Evolutionary conservation across 2,329 filamentous ascomycete genomes (phyloP), one percentile per base, ranked within the genome.

Genomic region (Cladosporium oxysporum): DNA sequence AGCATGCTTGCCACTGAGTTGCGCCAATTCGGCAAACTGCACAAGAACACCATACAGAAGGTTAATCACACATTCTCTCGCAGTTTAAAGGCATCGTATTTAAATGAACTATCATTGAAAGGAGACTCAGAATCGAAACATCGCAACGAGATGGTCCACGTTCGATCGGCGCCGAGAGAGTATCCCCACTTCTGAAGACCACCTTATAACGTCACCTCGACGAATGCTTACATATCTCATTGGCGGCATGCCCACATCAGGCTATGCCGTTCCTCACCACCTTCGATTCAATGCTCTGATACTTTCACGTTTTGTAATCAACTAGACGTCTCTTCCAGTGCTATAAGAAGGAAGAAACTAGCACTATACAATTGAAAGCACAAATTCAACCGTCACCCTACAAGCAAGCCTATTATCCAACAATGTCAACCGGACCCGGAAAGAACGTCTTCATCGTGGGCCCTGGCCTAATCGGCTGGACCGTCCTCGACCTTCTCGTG

Each of bases 391-490:
- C 8, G 21, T 52, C 49, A 18, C 16, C 7, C 26, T 87, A 67
- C 81, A 87, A 69, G 5, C 49, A 52, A 28, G 16, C 6, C 28
- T 29, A 11, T 31, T 12, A 12, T 14, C 26, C 33, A 33, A 49
- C 21, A 31, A 71, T 69, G 65, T 66, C 69, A n/a, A 65, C 64
- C 28, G 66, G 68, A 26, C 64, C 64, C 35, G 66, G 68, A 23
- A 75, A 74, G 61, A 76, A 70, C 14, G 78, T 82, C 50, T 78
- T 83, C 71, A 75, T 83, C 62, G 70, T 83, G 53, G 81, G 81
- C 12, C 79, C 81, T 12, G 81, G 81, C 67, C 83, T 79, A 75
- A 82, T 84, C 64, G 83, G 82, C 50, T 79, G 79, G 71, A 79
- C 82, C 31, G 76, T 84, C 47, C 74, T 84, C 28, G 79, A 82